Evolutionary conservation across 2,329 filamentous ascomycete genomes (phyloP).

Genomic region (Arthrobotrys megalospora): DNA sequence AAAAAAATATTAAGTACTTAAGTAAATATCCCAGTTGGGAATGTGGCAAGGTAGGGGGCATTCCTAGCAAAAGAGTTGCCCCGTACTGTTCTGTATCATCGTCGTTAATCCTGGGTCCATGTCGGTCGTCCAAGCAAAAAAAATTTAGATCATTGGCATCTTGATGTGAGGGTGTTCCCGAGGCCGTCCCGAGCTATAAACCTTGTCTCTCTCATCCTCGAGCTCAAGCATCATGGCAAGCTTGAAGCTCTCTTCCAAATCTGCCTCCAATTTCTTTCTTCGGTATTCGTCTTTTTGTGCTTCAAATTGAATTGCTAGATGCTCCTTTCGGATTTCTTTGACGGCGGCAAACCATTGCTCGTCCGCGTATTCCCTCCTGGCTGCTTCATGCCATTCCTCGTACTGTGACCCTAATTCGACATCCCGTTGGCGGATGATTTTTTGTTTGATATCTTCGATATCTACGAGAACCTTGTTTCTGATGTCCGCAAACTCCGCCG

Average conservation of each 20-base stretch:
- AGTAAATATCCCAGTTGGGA: conserved; percentile 26
- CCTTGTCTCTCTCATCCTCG: conserved; percentile 56
- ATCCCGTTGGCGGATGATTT: conserved; percentile 39
- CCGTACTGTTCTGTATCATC: conserved; percentile 35
- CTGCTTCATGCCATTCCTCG: conserved; percentile 52
- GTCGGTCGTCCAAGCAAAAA: conserved; percentile 27
- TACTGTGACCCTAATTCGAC: conserved; percentile 40
- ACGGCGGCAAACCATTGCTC: conserved; percentile 58
- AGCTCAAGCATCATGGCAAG: conserved; percentile 58
- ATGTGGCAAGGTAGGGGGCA: conserved; percentile 23
- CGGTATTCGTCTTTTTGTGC: conserved; percentile 57
- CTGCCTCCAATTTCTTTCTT: conserved; percentile 52
- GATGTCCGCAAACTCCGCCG: conserved; percentile 36
- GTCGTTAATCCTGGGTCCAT: conserved; percentile 54
- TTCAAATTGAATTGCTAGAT: conserved; percentile 57
- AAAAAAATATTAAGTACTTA: conserved; percentile 18
- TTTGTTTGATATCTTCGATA: conserved; percentile 42
- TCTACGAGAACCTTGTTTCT: conserved; percentile 37
- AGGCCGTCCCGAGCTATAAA: conserved; percentile 56
- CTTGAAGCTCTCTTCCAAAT: conserved; percentile 58
- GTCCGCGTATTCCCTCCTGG: conserved; percentile 54
- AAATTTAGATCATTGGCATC: conserved; percentile 47
- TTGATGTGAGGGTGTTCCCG: conserved; percentile 45
- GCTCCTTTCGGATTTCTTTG: conserved; percentile 57
- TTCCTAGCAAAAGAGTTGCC: conserved; percentile 31